Conservation (phyloP, 108 stramenopile species). For the Asterionellopsis glacialis region DNA sequence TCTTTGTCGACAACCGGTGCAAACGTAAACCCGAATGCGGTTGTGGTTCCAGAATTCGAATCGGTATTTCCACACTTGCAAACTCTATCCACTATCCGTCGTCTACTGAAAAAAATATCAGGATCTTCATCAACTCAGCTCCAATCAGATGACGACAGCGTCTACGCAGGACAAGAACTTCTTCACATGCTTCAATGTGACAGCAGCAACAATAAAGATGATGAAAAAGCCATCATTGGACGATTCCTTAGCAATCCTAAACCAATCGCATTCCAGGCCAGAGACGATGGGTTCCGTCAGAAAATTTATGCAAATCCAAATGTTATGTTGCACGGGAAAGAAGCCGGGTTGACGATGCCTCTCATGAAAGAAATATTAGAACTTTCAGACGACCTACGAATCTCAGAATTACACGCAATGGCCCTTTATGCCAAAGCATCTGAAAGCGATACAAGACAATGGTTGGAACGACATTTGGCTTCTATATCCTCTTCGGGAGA, state of each 20-base stretch:
- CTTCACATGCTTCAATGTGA: constrained; percentile 12
- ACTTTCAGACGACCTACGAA: constrained; percentile 49
- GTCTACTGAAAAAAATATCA: neutral
- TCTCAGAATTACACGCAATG: constrained; percentile 44
- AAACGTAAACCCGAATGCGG: neutral
- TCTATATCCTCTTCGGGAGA: too few relatives aligned
- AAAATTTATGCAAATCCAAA: constrained; percentile 18
- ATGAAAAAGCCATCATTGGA: neutral
- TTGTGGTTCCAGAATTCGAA: constrained; percentile 28
- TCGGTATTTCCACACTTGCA: constrained; percentile 28
- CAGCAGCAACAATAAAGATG: neutral
- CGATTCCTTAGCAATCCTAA: constrained; percentile 3
- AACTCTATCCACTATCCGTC: constrained; percentile 5
- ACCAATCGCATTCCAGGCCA: constrained; percentile 15
- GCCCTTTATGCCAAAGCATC: constrained; percentile 42
- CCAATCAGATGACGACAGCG: neutral
- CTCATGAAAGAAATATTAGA: constrained; percentile 38
- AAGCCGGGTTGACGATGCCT: constrained; percentile 31
- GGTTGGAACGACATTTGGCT: constrained; percentile 10
- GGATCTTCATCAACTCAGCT: too few relatives aligned
- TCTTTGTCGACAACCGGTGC: neutral
- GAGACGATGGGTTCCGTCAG: constrained; percentile 30
- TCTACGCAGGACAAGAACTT: constrained; percentile 33
- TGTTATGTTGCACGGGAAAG: constrained; percentile 20
- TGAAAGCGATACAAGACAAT: neutral